Base-by-base conservation (phyloP, 2,329 filamentous ascomycete species). In the Hymenoscyphus scutula region DNA sequence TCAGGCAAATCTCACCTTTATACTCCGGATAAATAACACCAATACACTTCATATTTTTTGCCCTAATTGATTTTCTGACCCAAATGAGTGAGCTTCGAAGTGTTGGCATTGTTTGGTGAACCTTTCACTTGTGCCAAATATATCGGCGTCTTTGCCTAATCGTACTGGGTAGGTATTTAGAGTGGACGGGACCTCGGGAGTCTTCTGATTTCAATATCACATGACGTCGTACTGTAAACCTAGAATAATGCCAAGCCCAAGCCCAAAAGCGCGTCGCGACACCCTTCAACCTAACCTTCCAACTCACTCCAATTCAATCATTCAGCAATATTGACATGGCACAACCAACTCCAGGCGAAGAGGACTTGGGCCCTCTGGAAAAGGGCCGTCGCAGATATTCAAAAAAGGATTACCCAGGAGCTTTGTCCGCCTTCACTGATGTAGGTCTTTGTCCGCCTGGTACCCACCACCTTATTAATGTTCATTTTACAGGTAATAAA, bases 301-400 rank as follows among this genome's bases (percentile, higher is more conserved):
- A 17, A 37, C 45, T 51, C 6, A 6, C 23, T 19, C 19, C 19
- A 48, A 11, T 48, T 25, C 45, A 23, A 25, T 5, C 45, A 13
- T 25, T 23, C 45, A 13, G 13, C 19, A 51, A 51, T 23, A 51
- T 54, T 32, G 55, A 25, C 7, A 69, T 66, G 63, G 34, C 41
- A 25, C 56, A 48, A 45, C 38, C 60, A 53, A 5, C n/a, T 19
- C 58, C 45, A 53, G 62, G 64, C 19, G 71, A 70, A 27, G 66
- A 69, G 53, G 69, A 68, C 0, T 67, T 72, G 67, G 65, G 67
- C 2, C 67, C 71, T 38, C 19, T 70, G 27, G 68, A 72, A 37
- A 61, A 61, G 45, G 73, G 73, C n/a, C 68, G 71, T 11, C 61
- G 62, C 34, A 61, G 66, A 37, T 75, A 74, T 63, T 65, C 69